Percentiles rank a stretch among this genome's conserved stretches.
These are phyloP conservation scores for Echites panduratus DNA, from an alignment of 257 asterid genomes.

Conservation along the genomic window DNA sequence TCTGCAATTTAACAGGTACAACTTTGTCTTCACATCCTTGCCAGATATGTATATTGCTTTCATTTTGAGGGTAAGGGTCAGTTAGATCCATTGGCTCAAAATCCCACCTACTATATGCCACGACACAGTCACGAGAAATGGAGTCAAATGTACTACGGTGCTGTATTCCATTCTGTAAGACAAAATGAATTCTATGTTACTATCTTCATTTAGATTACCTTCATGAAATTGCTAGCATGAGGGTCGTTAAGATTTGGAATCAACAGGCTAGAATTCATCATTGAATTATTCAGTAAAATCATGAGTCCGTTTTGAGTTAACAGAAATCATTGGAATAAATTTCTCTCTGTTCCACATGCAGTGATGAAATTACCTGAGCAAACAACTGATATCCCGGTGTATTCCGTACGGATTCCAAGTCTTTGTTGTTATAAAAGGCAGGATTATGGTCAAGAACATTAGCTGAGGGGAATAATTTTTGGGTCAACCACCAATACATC, in stretches of 20 bases:
- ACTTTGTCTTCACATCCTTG: conserved; percentile 50
- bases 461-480: conserved; percentile 79
- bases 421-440: conserved; percentile 55
- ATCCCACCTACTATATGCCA: conserved; percentile 87
- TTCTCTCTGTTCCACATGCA: background rate
- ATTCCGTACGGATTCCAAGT: conserved; percentile 66
- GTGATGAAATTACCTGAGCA: conserved; percentile 41
- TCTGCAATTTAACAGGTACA: conserved; percentile 56
- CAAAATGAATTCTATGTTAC: background rate
- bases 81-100: conserved; percentile 70
- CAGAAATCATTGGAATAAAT: background rate
- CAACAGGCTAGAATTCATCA: background rate
- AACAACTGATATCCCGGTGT: conserved; percentile 82
- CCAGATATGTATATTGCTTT: conserved; percentile 39
- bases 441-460: conserved; percentile 76
- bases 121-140: conserved; percentile 63
- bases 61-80: conserved; percentile 42
- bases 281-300: background rate
- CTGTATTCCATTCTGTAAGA: conserved; percentile 54
- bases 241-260: background rate
- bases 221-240: background rate
- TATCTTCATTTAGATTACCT: background rate
- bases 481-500: conserved; percentile 85
- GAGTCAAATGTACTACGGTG: conserved; percentile 52
- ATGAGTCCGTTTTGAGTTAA: background rate